Conservation (phyloP, 2,329 filamentous ascomycete genomes). For the Thielaviopsis punctulata region DNA sequence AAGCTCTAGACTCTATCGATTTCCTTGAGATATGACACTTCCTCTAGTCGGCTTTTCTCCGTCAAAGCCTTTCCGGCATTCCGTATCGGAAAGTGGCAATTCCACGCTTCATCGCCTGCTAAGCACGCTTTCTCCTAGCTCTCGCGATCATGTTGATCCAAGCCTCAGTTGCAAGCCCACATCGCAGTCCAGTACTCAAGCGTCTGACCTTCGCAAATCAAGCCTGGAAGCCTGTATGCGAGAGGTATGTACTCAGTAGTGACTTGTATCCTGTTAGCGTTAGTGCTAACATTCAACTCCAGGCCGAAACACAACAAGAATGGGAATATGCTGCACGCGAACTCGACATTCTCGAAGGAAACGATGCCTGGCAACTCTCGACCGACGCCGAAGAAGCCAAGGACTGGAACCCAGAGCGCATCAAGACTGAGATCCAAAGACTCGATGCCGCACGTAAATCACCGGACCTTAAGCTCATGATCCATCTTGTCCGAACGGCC, state of each 20-base stretch:
- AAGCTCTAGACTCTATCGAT: neutral
- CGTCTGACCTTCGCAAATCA: neutral
- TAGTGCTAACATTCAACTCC: slow-evolving; percentile 1
- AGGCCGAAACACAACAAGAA: slow-evolving; percentile 52
- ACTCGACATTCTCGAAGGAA: slow-evolving; percentile 63
- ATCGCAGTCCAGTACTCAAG: neutral
- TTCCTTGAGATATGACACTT: neutral
- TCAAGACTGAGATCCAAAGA: slow-evolving; percentile 51
- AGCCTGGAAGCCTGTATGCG: slow-evolving; percentile 1
- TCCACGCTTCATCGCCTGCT: neutral
- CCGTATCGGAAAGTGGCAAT: neutral
- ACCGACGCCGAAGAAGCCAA: slow-evolving; percentile 20
- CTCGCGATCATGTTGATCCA: neutral
- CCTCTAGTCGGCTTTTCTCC: neutral
- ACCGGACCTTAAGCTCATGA: slow-evolving; percentile 59
- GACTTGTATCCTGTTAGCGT: no score
- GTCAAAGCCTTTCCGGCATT: neutral
- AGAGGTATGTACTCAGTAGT: neutral
- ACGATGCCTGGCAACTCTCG: slow-evolving; percentile 59
- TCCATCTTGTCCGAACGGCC: slow-evolving; percentile 64
- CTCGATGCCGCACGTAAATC: slow-evolving; percentile 57
- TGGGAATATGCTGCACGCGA: slow-evolving; percentile 64
- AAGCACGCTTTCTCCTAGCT: neutral
- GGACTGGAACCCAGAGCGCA: slow-evolving; percentile 54
- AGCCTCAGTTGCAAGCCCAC: neutral